Conservation (phyloP, 805 yeast genomes). For the Teunomyces barrocoloradensis region DNA sequence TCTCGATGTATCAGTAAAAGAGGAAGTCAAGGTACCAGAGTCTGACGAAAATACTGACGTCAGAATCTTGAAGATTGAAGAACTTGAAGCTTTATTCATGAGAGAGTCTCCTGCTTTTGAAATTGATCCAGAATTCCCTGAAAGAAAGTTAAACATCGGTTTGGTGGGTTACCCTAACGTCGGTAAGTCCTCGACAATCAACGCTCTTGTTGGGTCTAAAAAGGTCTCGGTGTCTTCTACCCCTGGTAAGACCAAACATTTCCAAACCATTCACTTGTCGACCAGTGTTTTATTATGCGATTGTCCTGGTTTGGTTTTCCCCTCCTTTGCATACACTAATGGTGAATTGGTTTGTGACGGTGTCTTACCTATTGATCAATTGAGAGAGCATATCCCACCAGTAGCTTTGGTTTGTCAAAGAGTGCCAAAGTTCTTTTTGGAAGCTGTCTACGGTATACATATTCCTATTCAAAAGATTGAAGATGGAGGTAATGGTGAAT, state of each 20-base stretch:
- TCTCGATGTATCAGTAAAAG: constrained; percentile 7
- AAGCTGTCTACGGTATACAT: constrained; percentile 90
- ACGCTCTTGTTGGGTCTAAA: constrained; percentile 93
- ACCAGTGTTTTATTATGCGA: constrained; percentile 87
- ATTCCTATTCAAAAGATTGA: constrained; percentile 70
- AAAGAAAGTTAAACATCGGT: constrained; percentile 77
- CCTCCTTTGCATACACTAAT: constrained; percentile 93
- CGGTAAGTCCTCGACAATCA: constrained; percentile 96
- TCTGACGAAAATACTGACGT: constrained; percentile 37
- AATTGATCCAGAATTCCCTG: constrained; percentile 54
- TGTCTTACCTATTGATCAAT: constrained; percentile 96
- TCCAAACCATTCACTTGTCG: constrained; percentile 89
- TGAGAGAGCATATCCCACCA: constrained; percentile 90
- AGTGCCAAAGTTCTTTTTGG: constrained; percentile 83
- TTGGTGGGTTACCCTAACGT: constrained; percentile 95
- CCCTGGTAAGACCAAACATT: constrained; percentile 98
- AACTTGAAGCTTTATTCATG: constrained; percentile 78
- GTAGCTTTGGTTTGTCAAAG: constrained; percentile 79
- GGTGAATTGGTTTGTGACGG: constrained; percentile 98
- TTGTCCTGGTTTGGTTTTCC: constrained; percentile 99
- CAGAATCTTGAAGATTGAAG: constrained; percentile 74
- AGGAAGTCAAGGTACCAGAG: constrained; percentile 25
- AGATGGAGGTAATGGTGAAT: constrained; percentile 82
- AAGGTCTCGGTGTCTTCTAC: constrained; percentile 98
- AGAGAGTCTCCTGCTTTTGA: constrained; percentile 72